Base-by-base conservation (phyloP, 225 moss, liverwort and hornwort species). In the Neckera pumila region DNA sequence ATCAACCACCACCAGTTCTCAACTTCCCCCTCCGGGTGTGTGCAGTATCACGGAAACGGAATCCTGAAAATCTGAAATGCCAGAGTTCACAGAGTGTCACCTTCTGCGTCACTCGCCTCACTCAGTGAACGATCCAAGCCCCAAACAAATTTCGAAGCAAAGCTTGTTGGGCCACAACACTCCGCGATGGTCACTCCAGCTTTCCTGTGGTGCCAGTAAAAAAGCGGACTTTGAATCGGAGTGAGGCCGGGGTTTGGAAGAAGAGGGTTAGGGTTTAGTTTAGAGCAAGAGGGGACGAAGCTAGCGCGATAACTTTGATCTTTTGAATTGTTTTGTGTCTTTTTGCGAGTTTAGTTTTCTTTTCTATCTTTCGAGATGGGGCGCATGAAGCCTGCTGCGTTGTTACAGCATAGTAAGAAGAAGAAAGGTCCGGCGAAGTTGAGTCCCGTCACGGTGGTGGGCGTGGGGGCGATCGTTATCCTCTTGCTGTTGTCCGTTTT, bases 381-480 rank as follows among this genome's bases (percentile, higher is more conserved):
- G 63, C 95, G 95, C 87, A 95, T 97, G 86, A 98, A 97, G 88
- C 97, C 97, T 34, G 95, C 93, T 81, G 95, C 93, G 59, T 88
- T 98, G 92, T 75, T 98, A 85, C 93, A 93, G 88, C 98, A 96
- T 76, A 98, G 98, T 86, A 96, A 96, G 92, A 95, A 89, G 86
- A 95, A 95, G 93, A 98, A 98, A 80, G 95, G 86, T 14, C 97
- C 98, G 38, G 88, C 91, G 65, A 95, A 95, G 86, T 76, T 95
- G 80, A 96, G 93, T 67, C 83, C 91, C 9, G 69, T 91, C 45
- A 93, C 93, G 16, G 90, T 98, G 76, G 95, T 93, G 33, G 94
- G 89, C 51, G 95, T 92, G 74, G 90, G 90, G 60, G 88, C 94
- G 17, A 76, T 95, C 49, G 34, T 92, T 72, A 88, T 96, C 85